Conservation (phyloP, 192 early-diverging fungal species). For the Phlyctochytrium planicorne region DNA sequence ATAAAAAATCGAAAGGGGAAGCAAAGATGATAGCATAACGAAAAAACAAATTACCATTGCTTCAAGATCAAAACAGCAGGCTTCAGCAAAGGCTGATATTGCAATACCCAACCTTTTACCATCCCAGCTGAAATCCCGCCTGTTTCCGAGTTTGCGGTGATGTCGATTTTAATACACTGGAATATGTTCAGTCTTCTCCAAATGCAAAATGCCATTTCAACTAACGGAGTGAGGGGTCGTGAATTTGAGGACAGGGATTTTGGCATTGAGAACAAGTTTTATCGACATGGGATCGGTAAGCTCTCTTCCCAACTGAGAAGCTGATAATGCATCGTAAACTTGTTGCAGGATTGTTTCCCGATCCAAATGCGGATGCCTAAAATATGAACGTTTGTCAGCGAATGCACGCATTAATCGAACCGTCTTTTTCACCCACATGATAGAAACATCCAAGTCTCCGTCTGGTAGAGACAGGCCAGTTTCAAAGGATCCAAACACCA, state of each 20-base stretch:
- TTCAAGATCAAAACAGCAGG: background rate
- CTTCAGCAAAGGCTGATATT: background rate
- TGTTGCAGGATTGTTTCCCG: background rate
- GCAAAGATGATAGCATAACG: constrained; percentile 3
- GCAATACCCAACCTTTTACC: background rate
- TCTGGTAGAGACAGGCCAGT: constrained; percentile 18
- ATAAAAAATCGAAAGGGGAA: too few species aligned
- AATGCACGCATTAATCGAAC: too few species aligned
- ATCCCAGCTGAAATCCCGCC: background rate
- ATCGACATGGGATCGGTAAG: background rate
- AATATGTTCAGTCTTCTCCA: background rate
- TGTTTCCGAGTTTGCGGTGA: background rate
- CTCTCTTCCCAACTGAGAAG: background rate
- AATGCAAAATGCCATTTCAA: background rate
- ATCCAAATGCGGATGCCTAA: constrained; percentile 9
- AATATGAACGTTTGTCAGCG: too few species aligned
- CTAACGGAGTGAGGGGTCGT: background rate
- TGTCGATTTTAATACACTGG: constrained; percentile 3
- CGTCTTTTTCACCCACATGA: too few species aligned
- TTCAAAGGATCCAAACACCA: constrained; percentile 13
- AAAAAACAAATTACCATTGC: background rate
- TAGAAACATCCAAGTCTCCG: constrained; percentile 6
- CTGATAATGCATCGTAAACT: background rate
- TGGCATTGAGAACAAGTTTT: background rate
- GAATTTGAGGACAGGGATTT: background rate